Base-by-base conservation (phyloP, 2,329 filamentous ascomycete genomes). In the Diplocarpon mali region DNA sequence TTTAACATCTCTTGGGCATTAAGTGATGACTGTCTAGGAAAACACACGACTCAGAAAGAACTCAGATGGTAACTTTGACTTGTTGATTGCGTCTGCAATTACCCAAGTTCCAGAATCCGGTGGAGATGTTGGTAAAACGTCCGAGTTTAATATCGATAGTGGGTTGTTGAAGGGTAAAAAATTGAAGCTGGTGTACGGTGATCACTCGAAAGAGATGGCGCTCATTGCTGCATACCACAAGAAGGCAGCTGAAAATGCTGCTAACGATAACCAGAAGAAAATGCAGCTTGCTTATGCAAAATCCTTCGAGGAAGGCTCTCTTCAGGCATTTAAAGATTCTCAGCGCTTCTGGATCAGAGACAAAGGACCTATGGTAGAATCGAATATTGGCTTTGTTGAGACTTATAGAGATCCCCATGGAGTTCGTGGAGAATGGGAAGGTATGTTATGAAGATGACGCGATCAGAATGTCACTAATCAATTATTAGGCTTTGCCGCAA, bases 401-500 rank as follows among this genome's bases (percentile, higher is more conserved):
- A 88, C 85, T 0, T 92, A 92, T 62, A 72, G 85, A 55, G 86
- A 93, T 59, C 86, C 86, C 27, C 80, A 83, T 48, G 85, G 86
- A 47, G 76, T 88, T 28, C 74, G 85, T 51, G 85, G 82, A 48
- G 86, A 92, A 62, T 93, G 84, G 80, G 85, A 92, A 64, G 85
- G 85, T 58, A 50, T 24, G 20, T 24, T 4, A 24, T 24, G 20
- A 24, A 12, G 39, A 35, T 27, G 7, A 27, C n/a, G 5, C 15
- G 17, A 13, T 39, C 13, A 13, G 15, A 17, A 34, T 3, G 5
- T 24, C 13, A 28, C 39, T 44, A 34, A 40, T 24, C 24, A 39
- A 40, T 35, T 39, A 12, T 24, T 27, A 58, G 57, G 59, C 2
- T 88, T 92, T 60, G 84, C 83, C 37, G 83, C 83, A 37, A 75